phyloP scores from a whole-genome alignment of 1,139 yeast species.

The Meyerozyma smithsonii region DNA sequence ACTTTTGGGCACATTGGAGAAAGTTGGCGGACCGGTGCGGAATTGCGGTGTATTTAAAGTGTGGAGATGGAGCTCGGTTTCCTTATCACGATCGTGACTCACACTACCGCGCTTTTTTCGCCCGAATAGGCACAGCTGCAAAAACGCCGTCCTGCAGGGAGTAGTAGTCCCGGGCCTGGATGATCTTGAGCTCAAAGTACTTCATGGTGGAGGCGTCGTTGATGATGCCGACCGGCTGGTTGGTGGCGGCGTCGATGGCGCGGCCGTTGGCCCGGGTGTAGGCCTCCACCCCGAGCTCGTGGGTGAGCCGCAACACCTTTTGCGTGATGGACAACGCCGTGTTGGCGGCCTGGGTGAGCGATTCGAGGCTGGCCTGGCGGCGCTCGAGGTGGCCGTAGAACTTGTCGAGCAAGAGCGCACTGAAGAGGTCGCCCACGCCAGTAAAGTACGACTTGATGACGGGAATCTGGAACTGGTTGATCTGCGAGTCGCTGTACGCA shows the following conservation, averaged over 20 bases:
- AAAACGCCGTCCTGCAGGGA: neutral
- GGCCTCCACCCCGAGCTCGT: conserved; percentile 8
- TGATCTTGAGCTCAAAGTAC: conserved; percentile 36
- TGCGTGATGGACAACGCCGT: conserved; percentile 13
- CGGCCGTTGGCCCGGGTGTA: conserved; percentile 6
- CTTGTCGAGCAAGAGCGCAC: conserved; percentile 70
- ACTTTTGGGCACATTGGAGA: conserved; percentile 22
- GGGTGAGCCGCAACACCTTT: conserved; percentile 11
- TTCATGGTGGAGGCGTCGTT: conserved; percentile 37
- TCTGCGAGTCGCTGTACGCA: conserved; percentile 9
- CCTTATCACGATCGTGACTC: neutral
- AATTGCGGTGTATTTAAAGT: no score
- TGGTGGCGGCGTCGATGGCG: conserved; percentile 1
- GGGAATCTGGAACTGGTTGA: conserved; percentile 41
- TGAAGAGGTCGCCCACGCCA: conserved; percentile 90
- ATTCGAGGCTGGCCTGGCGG: neutral
- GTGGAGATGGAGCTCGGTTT: neutral
- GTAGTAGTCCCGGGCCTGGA: conserved; percentile 31
- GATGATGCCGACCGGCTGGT: conserved; percentile 16
- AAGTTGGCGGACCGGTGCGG: no score
- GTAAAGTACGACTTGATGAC: conserved; percentile 71
- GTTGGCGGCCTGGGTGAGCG: conserved; percentile 9
- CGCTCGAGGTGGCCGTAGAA: conserved; percentile 20
- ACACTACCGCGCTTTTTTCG: neutral
- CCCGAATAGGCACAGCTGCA: no score